These are phyloP conservation scores for Tremella mesenterica DNA, from an alignment of 768 basidiomycete species.

Conservation along the genomic window DNA sequence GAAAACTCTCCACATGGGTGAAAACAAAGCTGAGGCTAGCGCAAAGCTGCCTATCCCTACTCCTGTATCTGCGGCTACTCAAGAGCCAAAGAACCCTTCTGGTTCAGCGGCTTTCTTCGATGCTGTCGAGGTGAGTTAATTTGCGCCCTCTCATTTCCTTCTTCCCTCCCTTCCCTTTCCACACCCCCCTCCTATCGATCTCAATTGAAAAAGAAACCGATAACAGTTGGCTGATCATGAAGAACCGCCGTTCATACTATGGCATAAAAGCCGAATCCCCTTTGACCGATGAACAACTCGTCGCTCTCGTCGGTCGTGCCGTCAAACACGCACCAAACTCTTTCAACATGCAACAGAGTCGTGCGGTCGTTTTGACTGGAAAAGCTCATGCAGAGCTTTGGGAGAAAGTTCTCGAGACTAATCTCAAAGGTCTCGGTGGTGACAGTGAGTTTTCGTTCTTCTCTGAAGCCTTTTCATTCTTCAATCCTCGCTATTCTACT, in stretches of 20 bases:
- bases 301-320: constrained; percentile 38
- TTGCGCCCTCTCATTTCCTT: neutral
- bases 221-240: neutral
- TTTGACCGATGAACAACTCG: constrained; percentile 36
- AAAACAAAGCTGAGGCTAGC: no score
- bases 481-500: neutral
- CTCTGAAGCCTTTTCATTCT: no score
- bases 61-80: no score
- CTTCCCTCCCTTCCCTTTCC: neutral
- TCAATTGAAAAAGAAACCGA: neutral
- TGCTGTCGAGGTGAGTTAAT: constrained; percentile 28
- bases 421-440: constrained; percentile 3
- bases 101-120: constrained; percentile 32
- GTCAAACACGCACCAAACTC: constrained; percentile 43
- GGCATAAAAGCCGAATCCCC: constrained; percentile 33
- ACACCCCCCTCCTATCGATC: neutral
- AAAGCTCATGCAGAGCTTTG: constrained; percentile 37
- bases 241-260: constrained; percentile 44
- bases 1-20: no score
- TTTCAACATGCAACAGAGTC: constrained; percentile 45
- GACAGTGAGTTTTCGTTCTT: constrained; percentile 18
- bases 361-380: constrained; percentile 43
- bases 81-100: no score
- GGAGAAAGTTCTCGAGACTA: constrained; percentile 18
- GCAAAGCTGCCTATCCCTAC: no score